These are phyloP conservation scores for Cyberlindnera euphorbiae DNA, from an alignment of 805 yeast genomes.

Conservation along the genomic window DNA sequence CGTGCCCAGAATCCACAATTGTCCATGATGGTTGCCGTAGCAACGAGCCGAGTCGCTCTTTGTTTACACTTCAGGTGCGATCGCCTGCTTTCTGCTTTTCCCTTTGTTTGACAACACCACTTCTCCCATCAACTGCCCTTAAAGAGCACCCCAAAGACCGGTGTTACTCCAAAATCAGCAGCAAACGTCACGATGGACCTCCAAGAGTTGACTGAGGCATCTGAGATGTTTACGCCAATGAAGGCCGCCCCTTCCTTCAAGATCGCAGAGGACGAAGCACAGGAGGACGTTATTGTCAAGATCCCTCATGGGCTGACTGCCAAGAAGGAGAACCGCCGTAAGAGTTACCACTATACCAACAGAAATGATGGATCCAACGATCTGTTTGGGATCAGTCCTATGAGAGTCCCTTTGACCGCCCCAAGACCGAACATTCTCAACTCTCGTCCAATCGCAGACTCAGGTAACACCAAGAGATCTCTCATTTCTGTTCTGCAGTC, in stretches of 20 bases:
- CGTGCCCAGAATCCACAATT: too few species aligned
- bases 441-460: constrained; percentile 17
- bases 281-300: constrained; percentile 22
- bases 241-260: constrained; percentile 14
- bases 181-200: constrained; percentile 7
- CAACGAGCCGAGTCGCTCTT: too few species aligned
- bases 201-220: constrained; percentile 11
- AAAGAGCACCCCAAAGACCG: too few species aligned
- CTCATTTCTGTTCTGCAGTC: constrained; percentile 9
- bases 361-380: not conserved
- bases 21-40: too few species aligned
- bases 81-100: too few species aligned
- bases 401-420: constrained; percentile 28
- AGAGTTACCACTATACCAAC: constrained; percentile 18
- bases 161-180: too few species aligned
- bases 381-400: constrained; percentile 16
- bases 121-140: too few species aligned
- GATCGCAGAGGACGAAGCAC: constrained; percentile 17
- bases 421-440: constrained; percentile 28
- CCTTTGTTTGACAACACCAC: too few species aligned
- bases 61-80: too few species aligned
- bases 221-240: constrained; percentile 23
- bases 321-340: constrained; percentile 26
- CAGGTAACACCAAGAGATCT: constrained; percentile 22
- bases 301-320: constrained; percentile 44